Evolutionary conservation across 345 rosid genomes (phyloP).

Genomic region (Rhizophora mangle): DNA sequence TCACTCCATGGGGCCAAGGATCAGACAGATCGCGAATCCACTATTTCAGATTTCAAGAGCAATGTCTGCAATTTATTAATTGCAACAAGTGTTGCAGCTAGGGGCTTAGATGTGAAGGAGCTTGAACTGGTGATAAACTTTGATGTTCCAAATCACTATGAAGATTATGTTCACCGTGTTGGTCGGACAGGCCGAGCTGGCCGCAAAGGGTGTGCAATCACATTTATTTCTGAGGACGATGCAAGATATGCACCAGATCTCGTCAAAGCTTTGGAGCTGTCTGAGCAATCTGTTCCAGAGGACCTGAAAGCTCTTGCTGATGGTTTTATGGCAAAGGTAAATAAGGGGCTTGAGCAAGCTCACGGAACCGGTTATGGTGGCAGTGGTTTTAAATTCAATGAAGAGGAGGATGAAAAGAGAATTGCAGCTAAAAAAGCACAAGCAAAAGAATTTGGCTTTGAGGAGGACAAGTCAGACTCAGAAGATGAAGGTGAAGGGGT

Average conservation of each 20-base stretch:
- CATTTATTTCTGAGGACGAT: conserved; percentile 89
- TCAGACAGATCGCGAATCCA: conserved; percentile 95
- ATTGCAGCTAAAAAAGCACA: conserved; percentile 95
- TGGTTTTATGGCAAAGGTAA: conserved; percentile 86
- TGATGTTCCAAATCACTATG: conserved; percentile 93
- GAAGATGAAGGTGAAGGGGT: conserved; percentile 69
- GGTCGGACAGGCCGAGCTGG: conserved; percentile 99
- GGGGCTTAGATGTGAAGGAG: conserved; percentile 97
- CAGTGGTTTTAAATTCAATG: conserved; percentile 95
- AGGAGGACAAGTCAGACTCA: conserved; percentile 93
- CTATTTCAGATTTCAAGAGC: conserved; percentile 86
- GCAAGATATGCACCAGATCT: conserved; percentile 97
- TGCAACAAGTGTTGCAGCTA: conserved; percentile 94
- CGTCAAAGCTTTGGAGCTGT: conserved; percentile 85
- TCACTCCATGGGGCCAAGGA: conserved; percentile 98
- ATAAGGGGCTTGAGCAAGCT: conserved; percentile 90
- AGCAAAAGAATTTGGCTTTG: conserved; percentile 92
- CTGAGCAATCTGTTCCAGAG: conserved; percentile 92
- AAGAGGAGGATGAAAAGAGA: conserved; percentile 95
- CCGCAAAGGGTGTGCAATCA: conserved; percentile 86
- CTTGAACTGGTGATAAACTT: conserved; percentile 87
- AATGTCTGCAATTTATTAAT: conserved; percentile 82
- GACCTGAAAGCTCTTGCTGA: conserved; percentile 88
- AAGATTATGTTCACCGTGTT: conserved; percentile 96
- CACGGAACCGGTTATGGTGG: conserved; percentile 99